Conservation (phyloP, 805 yeast genomes). For the Metschnikowia dekortorum region DNA sequence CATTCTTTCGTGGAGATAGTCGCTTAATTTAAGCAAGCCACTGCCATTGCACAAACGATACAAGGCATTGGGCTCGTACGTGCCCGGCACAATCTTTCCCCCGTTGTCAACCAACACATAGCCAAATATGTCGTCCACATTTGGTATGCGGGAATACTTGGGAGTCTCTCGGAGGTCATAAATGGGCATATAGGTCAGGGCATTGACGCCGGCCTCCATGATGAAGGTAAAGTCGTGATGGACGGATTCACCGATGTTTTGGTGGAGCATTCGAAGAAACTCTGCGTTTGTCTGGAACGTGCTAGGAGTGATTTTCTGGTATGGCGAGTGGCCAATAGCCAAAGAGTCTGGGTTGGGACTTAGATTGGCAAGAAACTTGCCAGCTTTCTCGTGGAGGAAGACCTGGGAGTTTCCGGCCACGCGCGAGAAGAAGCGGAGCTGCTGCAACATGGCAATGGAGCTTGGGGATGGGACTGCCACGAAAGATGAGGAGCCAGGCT, state of each 20-base stretch:
- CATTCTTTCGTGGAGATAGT: slow-evolving; percentile 15
- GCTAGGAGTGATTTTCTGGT: slow-evolving; percentile 17
- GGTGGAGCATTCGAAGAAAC: slow-evolving; percentile 27
- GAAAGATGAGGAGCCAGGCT: too few species aligned
- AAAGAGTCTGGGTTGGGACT: slow-evolving; percentile 19
- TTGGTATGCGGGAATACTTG: slow-evolving; percentile 60
- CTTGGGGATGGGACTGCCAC: too few species aligned
- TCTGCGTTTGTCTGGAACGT: slow-evolving; percentile 23
- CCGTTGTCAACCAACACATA: slow-evolving; percentile 54
- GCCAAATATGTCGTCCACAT: slow-evolving; percentile 67
- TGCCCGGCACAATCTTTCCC: slow-evolving; percentile 50
- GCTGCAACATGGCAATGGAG: neutral
- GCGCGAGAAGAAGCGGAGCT: slow-evolving; percentile 2
- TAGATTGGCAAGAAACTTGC: slow-evolving; percentile 17
- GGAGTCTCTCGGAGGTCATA: slow-evolving; percentile 68
- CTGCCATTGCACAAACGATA: slow-evolving; percentile 46
- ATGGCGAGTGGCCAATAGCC: slow-evolving; percentile 20
- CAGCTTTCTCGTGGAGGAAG: slow-evolving; percentile 12
- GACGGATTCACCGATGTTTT: slow-evolving; percentile 21
- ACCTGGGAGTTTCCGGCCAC: slow-evolving; percentile 12
- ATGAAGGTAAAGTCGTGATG: slow-evolving; percentile 47
- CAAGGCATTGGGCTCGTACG: slow-evolving; percentile 56
- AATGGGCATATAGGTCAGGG: slow-evolving; percentile 58
- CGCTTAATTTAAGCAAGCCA: slow-evolving; percentile 18
- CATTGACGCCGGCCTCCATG: slow-evolving; percentile 52